Evolutionary conservation across 2,329 filamentous ascomycete genomes (phyloP), one percentile per base, ranked within the genome.

Genomic region (Graphilbum sp.): DNA sequence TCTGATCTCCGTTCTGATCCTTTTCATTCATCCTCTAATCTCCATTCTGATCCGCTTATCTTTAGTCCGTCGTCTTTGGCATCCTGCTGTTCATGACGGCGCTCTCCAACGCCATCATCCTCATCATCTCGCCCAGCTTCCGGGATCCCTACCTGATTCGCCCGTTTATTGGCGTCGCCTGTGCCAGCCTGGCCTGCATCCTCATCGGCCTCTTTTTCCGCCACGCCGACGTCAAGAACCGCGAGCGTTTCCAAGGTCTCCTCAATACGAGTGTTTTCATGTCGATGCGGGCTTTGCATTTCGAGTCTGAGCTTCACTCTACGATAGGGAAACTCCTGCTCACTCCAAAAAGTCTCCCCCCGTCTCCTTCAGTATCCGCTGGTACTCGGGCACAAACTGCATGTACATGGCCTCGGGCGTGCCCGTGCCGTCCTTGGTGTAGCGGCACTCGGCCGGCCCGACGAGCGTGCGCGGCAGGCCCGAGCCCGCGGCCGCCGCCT

Each of bases 361-460:
- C 2, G 49, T 51, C 38, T 56, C 54, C 41, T 51, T 49, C 21
- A 56, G 18, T 2, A 53, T 44, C 27, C 49, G 19, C 32, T 53
- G 45, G 35, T 55, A 56, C 44, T 57, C 53, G 0, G 54, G 53
- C 13, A 43, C 43, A 25, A 56, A 57, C 45, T 55, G 52, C 54
- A 55, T 54, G 37, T 54, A 57, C 53, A 55, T 56, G 13, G 50
- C 49, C 31, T 47, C 47, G 1, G 47, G 47, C 2, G 45, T 51
- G 3, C 48, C 49, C 0, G 45, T 49, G 1, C 49, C 46, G 3
- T 43, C 36, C 40, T 52, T 52, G 9, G 46, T 48, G 35, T 58
- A 59, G 15, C 52, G 48, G 1, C 58, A 60, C 46, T 63, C 61
- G 36, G 60, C 57, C 27, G 62, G 56, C 21, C 51, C 54, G 31